phyloP scores from a whole-genome alignment of 805 yeast species.

The Candida rishiriensis region DNA sequence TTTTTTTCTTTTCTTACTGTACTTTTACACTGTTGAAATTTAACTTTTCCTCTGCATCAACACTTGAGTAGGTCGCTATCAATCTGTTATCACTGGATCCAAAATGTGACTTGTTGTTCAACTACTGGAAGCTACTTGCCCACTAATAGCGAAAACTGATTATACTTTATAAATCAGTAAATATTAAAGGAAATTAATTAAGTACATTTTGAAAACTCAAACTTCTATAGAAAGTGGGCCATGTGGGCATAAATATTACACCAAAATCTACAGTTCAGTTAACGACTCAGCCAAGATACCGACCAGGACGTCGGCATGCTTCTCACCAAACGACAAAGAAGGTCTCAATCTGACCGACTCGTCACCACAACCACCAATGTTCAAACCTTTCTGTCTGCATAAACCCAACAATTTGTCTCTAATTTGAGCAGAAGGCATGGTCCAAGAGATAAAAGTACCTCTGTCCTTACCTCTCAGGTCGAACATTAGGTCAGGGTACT shows the following conservation, averaged over 20 bases:
- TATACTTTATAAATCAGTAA: background rate
- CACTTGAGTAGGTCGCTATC: no score
- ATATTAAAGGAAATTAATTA: no score
- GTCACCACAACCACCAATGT: constrained; percentile 68
- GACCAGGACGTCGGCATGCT: constrained; percentile 56
- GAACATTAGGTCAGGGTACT: constrained; percentile 37
- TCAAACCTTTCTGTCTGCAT: constrained; percentile 51
- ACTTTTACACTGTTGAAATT: background rate
- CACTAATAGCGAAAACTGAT: no score
- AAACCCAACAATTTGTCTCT: constrained; percentile 44
- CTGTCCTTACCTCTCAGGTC: constrained; percentile 60
- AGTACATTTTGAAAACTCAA: no score
- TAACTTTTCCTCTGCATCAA: no score
- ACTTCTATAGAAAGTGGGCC: no score
- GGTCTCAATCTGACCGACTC: constrained; percentile 60
- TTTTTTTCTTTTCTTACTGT: no score
- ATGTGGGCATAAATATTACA: no score
- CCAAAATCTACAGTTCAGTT: constrained; percentile 5
- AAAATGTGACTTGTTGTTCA: no score
- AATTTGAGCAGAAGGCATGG: constrained; percentile 36
- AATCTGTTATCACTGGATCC: no score
- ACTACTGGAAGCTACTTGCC: no score
- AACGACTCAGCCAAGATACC: constrained; percentile 34
- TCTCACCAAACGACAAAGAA: constrained; percentile 53
- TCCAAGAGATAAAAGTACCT: constrained; percentile 68